These are phyloP conservation scores for Cotoneaster glaucophyllus DNA, from an alignment of 306 rosid genomes.

Conservation along the genomic window DNA sequence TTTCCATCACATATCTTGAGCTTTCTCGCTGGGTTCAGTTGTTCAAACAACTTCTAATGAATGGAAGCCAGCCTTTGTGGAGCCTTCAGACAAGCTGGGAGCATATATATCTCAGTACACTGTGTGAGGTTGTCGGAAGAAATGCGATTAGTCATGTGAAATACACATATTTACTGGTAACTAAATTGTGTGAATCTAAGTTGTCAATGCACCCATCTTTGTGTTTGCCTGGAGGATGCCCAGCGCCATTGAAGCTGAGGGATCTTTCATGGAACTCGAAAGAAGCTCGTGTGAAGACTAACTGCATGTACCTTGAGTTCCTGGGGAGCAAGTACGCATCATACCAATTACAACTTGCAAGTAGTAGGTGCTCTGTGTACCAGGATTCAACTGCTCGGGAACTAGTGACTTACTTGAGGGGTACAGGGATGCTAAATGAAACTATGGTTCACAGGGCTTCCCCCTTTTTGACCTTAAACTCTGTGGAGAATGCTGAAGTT, in stretches of 20 bases:
- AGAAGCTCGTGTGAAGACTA: conserved; percentile 56
- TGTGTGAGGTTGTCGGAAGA: conserved; percentile 59
- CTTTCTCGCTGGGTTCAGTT: conserved; percentile 90
- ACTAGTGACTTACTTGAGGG: conserved; percentile 29
- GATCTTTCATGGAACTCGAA: conserved; percentile 56
- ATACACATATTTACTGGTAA: conserved; percentile 28
- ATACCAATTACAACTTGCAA: conserved; percentile 33
- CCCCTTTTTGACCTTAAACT: conserved; percentile 3
- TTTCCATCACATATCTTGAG: conserved; percentile 57
- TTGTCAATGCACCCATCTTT: conserved; percentile 23
- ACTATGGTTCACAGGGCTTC: conserved; percentile 45
- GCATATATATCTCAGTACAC: conserved; percentile 67
- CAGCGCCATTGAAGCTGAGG: conserved; percentile 48
- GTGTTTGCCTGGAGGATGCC: conserved; percentile 88
- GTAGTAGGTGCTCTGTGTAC: conserved; percentile 14
- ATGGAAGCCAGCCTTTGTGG: conserved; percentile 65
- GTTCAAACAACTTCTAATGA: conserved; percentile 62
- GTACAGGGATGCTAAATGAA: conserved; percentile 29
- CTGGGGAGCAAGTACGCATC: conserved; percentile 58
- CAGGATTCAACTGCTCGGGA: conserved; percentile 15
- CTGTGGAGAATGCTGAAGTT: conserved; percentile 18
- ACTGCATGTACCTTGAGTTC: conserved; percentile 68
- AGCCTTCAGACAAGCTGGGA: conserved; percentile 88
- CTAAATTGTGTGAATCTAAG: conserved; percentile 30
- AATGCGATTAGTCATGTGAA: conserved; percentile 42